Evolutionary conservation across 106 monocot genomes (phyloP).

Genomic region (Iris macrosiphon): DNA sequence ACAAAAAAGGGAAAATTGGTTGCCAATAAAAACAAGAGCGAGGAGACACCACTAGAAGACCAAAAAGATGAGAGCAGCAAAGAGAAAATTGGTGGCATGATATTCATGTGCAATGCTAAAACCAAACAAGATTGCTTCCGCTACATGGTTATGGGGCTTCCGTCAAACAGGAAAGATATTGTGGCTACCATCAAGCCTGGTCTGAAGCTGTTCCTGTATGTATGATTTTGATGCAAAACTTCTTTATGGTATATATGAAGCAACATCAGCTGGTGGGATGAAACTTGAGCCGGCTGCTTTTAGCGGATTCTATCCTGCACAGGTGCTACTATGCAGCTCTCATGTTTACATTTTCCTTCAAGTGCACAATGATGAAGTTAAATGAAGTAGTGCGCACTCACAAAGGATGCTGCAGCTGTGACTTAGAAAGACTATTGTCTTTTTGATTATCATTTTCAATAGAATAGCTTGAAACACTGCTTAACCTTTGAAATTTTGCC

Average conservation of each 20-base stretch:
- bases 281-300: slow-evolving; percentile 34
- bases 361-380: neutral
- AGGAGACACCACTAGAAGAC: slow-evolving; percentile 2
- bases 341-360: too few species aligned
- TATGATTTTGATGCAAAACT: slow-evolving; percentile 28
- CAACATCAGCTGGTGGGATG: slow-evolving; percentile 30
- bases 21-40: neutral
- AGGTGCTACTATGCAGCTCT: slow-evolving; percentile 22
- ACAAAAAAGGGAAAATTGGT: too few species aligned
- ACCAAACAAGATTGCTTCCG: slow-evolving; percentile 36
- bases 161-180: slow-evolving; percentile 19
- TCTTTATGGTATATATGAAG: slow-evolving; percentile 34
- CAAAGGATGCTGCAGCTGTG: neutral
- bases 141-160: slow-evolving; percentile 27
- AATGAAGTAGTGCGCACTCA: neutral
- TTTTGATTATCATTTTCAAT: neutral
- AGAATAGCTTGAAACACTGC: neutral
- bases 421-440: neutral
- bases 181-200: slow-evolving; percentile 16
- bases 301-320: slow-evolving; percentile 20
- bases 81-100: slow-evolving; percentile 16
- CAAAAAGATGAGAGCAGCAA: neutral
- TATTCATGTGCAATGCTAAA: slow-evolving; percentile 27
- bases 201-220: slow-evolving; percentile 25
- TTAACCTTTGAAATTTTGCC: neutral